Evolutionary conservation across 1,284 basidiomycete genomes (phyloP), one percentile per base, ranked within the genome.

Genomic region (Phlebopus sp.): DNA sequence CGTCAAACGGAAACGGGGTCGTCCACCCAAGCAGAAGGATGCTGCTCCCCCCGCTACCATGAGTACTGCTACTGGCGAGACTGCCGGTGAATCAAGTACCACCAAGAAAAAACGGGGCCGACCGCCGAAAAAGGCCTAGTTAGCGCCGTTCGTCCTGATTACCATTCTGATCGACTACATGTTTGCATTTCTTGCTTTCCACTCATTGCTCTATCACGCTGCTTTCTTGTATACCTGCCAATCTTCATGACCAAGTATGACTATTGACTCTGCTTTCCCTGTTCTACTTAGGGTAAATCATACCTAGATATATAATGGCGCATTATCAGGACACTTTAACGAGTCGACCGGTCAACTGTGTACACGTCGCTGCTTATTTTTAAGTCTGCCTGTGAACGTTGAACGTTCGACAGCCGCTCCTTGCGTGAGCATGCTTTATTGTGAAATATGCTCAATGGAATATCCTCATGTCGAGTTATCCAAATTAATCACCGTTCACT

Each of bases 61-160:
- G 37, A 73, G 69, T 48, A 69, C 70, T 29, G 65, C 64, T 8
- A 57, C 66, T 55, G 72, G 60, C 27, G 78, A 78, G 46, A 62
- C 63, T 43, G 61, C 59, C 32, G 65, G 59, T 42, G 79, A 79
- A 59, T 54, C 74, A 51, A 68, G 63, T 57, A 63, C 68, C 56
- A 63, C 68, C 49, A 85, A 81, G 78, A 83, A 75, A 77, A 88
- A 81, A 71, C 74, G 82, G 55, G 85, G 84, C 44, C 76, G 85
- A 58, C 86, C 85, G 58, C 79, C 81, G 62, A 89, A 89, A 78
- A 79, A 78, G 63, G 55, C 69, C 30, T 64, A 62, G 32, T 42
- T 48, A 50, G 35, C 19, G 7, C 18, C 10, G 39, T 38, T 32
- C 30, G 42, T 44, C 17, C 37, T 32, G 32, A 34, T 49, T n/a